Evolutionary conservation across 495 filamentous ascomycete genomes (phyloP), one percentile per base, ranked within the genome.

Genomic region (Parachaetomium inaequale): DNA sequence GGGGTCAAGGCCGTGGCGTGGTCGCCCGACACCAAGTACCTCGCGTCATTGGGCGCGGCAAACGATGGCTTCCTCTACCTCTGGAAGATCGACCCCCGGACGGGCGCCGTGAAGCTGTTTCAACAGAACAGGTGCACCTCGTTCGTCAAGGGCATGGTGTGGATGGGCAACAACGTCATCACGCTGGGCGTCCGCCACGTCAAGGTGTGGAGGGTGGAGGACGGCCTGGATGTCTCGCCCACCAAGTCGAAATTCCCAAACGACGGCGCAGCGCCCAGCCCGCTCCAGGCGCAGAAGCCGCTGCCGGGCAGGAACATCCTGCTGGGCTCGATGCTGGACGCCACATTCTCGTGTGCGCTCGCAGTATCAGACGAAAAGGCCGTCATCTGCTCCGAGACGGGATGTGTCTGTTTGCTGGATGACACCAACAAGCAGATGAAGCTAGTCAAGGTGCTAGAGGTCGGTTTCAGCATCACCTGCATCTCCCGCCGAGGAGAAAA

Each of bases 21-120:
- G 81, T 96, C 91, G 61, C 82, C 87, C 12, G 89, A 96, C 69
- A 92, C 90, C 7, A 87, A 85, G 66, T 96, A 90, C 74, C 79
- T 98, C 19, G 93, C 95, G 4, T 93, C 90, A 7, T 81, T 98
- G 29, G 94, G 94, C 28, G 85, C 88, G 21, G 81, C 87, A 36
- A 94, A 96, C 74, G 94, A 98, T 73, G 94, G 94, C 10, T 98
- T 96, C 70, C 81, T 98, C 28, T 93, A 94, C 65, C 81, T 98
- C 45, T 98, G 94, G 92, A 82, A 83, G 43, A 84, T 98, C 63
- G 91, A 93, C 63, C 71, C 87, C 26, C 87, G 87, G 50, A 94
- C 84, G n/a, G 94, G 93, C 8, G 81, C 86, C n/a, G 89, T 91
- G 23, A 91, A 81, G 68, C 77, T 98, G 43, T 90, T 95, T 72